Evolutionary conservation across 1,284 basidiomycete species (phyloP), one percentile per base, ranked within the genome.

Genomic region (Flammula alnicola): DNA sequence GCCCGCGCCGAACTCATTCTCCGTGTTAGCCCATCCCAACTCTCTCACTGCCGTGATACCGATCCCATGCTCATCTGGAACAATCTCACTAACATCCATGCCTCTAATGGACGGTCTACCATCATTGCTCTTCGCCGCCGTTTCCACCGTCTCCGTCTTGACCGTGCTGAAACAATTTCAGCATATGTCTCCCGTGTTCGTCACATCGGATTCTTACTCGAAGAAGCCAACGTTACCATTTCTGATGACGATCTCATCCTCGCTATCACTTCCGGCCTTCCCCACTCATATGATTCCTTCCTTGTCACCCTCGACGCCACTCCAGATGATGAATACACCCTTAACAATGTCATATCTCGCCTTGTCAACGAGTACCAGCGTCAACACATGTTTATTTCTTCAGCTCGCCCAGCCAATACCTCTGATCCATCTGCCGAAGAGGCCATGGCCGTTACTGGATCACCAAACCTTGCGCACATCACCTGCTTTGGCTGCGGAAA

Each of bases 261-360:
- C 9, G 45, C 26, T 16, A 43, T 55, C 46, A 57, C 53, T 11
- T 27, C 46, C 19, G 35, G 55, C 17, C 53, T 57, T 30, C 55
- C 53, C 17, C 35, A 45, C 25, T 57, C 49, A 26, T 57, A 57
- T 30, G 26, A 52, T 27, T 30, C 49, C 14, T 52, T 54, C 30
- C 32, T 57, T 19, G 23, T 57, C 17, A 41, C 53, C 1, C 44
- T 57, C 30, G 47, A 57, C 36, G 45, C 45, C 20, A 51, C 54
- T n/a, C 41, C 53, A 12, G 38, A 45, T 12, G 16, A 9, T n/a
- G 44, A 55, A 17, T 51, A 44, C 19, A 51, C 16, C 8, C 29
- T 55, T n/a, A 9, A 26, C n/a, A 35, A 11, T 27, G 49, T 57
- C 20, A 55, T 50, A 17, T 16, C 35, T 2, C 23, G 42, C 22